These are phyloP conservation scores for Xylariales sp. DNA, from an alignment of 2,329 filamentous ascomycete species.

Conservation along the genomic window DNA sequence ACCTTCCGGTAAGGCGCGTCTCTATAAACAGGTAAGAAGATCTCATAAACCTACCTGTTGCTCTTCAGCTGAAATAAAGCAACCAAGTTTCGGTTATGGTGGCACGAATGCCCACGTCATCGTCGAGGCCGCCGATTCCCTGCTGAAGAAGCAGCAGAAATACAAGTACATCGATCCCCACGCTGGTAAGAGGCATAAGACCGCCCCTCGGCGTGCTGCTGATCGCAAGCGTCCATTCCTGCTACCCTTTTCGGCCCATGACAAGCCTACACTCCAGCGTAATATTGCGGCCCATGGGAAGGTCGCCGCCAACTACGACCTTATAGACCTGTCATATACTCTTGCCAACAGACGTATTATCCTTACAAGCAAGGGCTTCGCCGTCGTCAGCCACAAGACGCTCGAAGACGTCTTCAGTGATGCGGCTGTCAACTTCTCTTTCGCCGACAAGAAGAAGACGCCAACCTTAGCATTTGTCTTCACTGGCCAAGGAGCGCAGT, in stretches of 20 bases:
- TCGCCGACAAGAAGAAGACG: conserved; percentile 2
- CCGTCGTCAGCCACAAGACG: conserved; percentile 2
- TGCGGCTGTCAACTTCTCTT: neutral
- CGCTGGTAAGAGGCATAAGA: neutral
- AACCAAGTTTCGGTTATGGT: conserved; percentile 6
- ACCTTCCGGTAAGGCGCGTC: conserved; percentile 11
- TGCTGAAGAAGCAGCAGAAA: neutral
- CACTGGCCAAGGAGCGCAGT: conserved; percentile 25
- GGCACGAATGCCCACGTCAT: conserved; percentile 8
- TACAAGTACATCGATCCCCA: conserved; percentile 8
- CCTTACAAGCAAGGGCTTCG: conserved; percentile 5
- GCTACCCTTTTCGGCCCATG: conserved; percentile 17
- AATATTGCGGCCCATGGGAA: conserved; percentile 9
- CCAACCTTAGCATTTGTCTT: conserved; percentile 19
- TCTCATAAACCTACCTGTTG: neutral
- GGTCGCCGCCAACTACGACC: conserved; percentile 11
- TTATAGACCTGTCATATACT: conserved; percentile 18
- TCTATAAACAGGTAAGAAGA: conserved; percentile 14
- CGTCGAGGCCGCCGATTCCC: conserved; percentile 1
- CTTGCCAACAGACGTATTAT: conserved; percentile 13
- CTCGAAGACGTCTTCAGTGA: conserved; percentile 3
- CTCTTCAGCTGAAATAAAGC: neutral
- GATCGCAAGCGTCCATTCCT: conserved; percentile 12
- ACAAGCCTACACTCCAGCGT: conserved; percentile 14
- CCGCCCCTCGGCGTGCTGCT: conserved; percentile 1